These are phyloP conservation scores for Citrullus amarus DNA, from an alignment of 306 rosid genomes.

Conservation along the genomic window DNA sequence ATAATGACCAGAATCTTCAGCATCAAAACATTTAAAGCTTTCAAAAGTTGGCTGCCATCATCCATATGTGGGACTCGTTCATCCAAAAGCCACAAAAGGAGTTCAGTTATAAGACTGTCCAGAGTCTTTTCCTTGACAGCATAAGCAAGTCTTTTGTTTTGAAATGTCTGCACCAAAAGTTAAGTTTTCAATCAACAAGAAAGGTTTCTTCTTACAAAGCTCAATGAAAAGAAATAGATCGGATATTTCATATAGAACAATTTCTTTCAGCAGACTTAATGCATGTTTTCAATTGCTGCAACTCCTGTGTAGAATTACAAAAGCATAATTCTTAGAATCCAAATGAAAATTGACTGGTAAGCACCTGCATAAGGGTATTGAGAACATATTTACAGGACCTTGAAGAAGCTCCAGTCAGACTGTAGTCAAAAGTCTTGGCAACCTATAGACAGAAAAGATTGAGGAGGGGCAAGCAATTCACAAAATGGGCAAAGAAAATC, in stretches of 20 bases:
- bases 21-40: slow-evolving; percentile 97
- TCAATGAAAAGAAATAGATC: neutral
- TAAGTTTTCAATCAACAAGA: slow-evolving; percentile 2
- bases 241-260: neutral
- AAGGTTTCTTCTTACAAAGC: neutral
- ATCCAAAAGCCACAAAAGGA: slow-evolving; percentile 97
- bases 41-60: slow-evolving; percentile 93
- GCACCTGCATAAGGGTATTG: slow-evolving; percentile 97
- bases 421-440: slow-evolving; percentile 95
- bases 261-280: neutral
- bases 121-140: slow-evolving; percentile 89
- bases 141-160: slow-evolving; percentile 83
- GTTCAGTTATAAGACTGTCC: slow-evolving; percentile 92
- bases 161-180: slow-evolving; percentile 62
- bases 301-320: neutral
- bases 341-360: neutral
- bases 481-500: neutral
- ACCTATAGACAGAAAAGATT: slow-evolving; percentile 29
- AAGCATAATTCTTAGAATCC: slow-evolving; percentile 7
- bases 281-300: neutral
- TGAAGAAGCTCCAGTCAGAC: slow-evolving; percentile 88
- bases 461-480: neutral
- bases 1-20: slow-evolving; percentile 79
- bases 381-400: slow-evolving; percentile 98
- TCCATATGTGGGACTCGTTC: slow-evolving; percentile 99